Evolutionary conservation across 83 land plant species (phyloP), one percentile per base, ranked within the genome.

Genomic region (Isoetes engelmannii): DNA sequence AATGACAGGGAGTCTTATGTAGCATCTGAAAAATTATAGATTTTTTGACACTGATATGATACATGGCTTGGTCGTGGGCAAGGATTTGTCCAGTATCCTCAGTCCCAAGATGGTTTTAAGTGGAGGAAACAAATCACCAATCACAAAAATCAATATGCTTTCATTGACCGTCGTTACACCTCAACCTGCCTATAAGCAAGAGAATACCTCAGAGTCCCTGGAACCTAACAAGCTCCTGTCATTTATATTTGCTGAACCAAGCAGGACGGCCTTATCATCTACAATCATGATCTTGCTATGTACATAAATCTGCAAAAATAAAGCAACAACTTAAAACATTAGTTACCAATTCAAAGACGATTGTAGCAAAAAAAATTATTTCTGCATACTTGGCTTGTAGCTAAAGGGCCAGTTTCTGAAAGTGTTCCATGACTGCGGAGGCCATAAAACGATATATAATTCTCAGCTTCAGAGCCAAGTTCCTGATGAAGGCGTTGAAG

Each of bases 221-320:
- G 92, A 87, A n/a, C 98, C 98, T 15, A 87, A 71, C 71, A 92
- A 81, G 73, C 98, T 92, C 63, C 98, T 72, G 63, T 93, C 98
- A 78, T 93, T 93, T 49, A 93, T 84, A 59, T 93, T 93, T 61
- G 98, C 98, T 6, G 98, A 92, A 63, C 98, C 98, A 78, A 92
- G 77, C 68, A 92, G 78, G 1, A 84, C 81, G 41, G 69, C 54
- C 21, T 85, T 74, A 64, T 92, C 98, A 75, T 92, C 98, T 59
- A 89, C 76, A 45, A 92, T 92, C 98, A 92, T 87, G 47, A 92
- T 48, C 79, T 92, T 92, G 80, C 98, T 89, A 76, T 92, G 98
- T 45, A 92, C 98, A 79, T 92, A 92, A 6, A 92, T 81, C 95
- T 89, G 80, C 46, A 57, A 28, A 49, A 67, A 55, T 5, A 51